A percentile compares a stretch with the other conserved stretches of the same genome.
Evolutionary conservation across 768 basidiomycete species (phyloP).

Genomic region (Russula earlei): DNA sequence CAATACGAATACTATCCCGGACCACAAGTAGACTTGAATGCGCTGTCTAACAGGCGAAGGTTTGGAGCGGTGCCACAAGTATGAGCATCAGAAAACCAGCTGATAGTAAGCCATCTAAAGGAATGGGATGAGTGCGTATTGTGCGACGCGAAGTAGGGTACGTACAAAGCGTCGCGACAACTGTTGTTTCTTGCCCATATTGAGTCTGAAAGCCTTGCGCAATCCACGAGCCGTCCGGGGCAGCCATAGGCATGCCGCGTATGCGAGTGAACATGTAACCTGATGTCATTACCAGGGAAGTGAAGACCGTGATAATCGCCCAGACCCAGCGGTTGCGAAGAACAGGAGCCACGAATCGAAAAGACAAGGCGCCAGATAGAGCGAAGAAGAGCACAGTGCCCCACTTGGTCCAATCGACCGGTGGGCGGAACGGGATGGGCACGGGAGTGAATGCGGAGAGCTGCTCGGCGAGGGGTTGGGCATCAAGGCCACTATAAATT

Average conservation of each 20-base stretch:
- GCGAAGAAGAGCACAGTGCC: slow-evolving; percentile 37
- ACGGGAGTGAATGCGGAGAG: slow-evolving; percentile 68
- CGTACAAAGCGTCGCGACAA: slow-evolving; percentile 80
- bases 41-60: slow-evolving; percentile 67
- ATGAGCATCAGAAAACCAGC: slow-evolving; percentile 73
- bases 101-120: slow-evolving; percentile 74
- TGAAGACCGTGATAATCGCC: slow-evolving; percentile 51
- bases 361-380: slow-evolving; percentile 39
- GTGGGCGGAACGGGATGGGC: slow-evolving; percentile 72
- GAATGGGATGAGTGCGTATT: neutral
- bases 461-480: slow-evolving; percentile 65
- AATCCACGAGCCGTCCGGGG: slow-evolving; percentile 66
- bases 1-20: slow-evolving; percentile 66
- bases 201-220: slow-evolving; percentile 84
- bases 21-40: slow-evolving; percentile 85
- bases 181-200: slow-evolving; percentile 86
- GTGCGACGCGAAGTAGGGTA: slow-evolving; percentile 18
- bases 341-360: slow-evolving; percentile 55
- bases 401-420: slow-evolving; percentile 61
- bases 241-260: slow-evolving; percentile 62
- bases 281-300: slow-evolving; percentile 76
- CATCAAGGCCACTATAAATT: slow-evolving; percentile 65
- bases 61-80: slow-evolving; percentile 70
- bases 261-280: slow-evolving; percentile 98
- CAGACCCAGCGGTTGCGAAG: slow-evolving; percentile 70